These are phyloP conservation scores for Tarenaya hassleriana DNA, from an alignment of 345 rosid species.

Conservation along the genomic window DNA sequence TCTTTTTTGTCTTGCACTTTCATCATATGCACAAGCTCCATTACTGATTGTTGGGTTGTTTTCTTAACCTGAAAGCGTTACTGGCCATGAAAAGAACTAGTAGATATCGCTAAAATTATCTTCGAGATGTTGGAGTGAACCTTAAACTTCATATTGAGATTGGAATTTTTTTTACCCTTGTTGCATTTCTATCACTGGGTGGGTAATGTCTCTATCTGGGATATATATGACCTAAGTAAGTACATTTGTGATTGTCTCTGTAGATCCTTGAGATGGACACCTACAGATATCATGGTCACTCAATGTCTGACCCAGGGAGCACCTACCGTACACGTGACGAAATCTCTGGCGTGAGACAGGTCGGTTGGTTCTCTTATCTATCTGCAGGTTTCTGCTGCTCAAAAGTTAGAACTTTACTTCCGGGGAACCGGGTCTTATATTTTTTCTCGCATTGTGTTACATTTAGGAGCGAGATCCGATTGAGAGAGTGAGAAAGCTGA, in stretches of 20 bases:
- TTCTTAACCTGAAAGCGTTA: too few relatives aligned
- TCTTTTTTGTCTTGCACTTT: too few relatives aligned
- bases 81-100: neutral
- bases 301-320: conserved; percentile 99
- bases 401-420: too few relatives aligned
- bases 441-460: neutral
- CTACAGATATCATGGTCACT: conserved; percentile 97
- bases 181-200: conserved; percentile 14
- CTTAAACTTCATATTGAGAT: conserved; percentile 4
- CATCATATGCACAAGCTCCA: too few relatives aligned
- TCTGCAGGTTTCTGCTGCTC: neutral
- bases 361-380: conserved; percentile 25
- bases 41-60: too few relatives aligned
- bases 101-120: neutral
- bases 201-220: too few relatives aligned
- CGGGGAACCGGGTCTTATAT: neutral
- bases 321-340: conserved; percentile 99
- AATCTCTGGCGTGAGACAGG: conserved; percentile 89
- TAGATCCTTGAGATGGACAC: conserved; percentile 99
- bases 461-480: conserved; percentile 89
- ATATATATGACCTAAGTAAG: conserved; percentile 10
- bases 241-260: neutral
- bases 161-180: conserved; percentile 1
- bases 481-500: conserved; percentile 77
- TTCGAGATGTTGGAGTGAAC: neutral